phyloP scores from a whole-genome alignment of 345 rosid species.

The Camelina hispida region DNA sequence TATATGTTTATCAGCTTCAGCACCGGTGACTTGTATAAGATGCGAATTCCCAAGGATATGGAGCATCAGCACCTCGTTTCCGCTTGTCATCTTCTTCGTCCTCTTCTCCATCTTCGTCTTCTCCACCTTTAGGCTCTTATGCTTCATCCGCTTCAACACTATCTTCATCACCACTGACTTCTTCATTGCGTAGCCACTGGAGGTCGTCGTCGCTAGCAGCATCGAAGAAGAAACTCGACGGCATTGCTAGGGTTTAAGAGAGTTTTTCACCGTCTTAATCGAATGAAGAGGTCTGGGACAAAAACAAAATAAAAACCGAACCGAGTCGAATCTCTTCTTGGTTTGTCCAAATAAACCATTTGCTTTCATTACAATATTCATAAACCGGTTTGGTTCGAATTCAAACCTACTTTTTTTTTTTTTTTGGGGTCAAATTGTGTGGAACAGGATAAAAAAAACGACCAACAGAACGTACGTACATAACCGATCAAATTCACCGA shows the following conservation, averaged over 20 bases:
- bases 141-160: constrained; percentile 51
- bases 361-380: constrained; percentile 9
- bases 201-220: constrained; percentile 77
- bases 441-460: constrained; percentile 43
- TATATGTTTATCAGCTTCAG: constrained; percentile 74
- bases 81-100: constrained; percentile 47
- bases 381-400: constrained; percentile 28
- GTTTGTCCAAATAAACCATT: constrained; percentile 9
- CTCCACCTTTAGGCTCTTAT: constrained; percentile 35
- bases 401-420: constrained; percentile 8
- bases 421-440: neutral
- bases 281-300: neutral
- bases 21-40: constrained; percentile 65
- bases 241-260: constrained; percentile 46
- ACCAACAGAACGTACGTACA: constrained; percentile 45
- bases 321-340: neutral
- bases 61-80: constrained; percentile 44
- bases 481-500: constrained; percentile 43
- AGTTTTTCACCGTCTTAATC: neutral
- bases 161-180: constrained; percentile 37
- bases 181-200: constrained; percentile 33
- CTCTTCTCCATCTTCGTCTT: constrained; percentile 46
- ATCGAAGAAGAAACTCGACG: constrained; percentile 55
- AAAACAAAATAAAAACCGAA: neutral
- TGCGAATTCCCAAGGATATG: constrained; percentile 93